Evolutionary conservation across 2,329 filamentous ascomycete genomes (phyloP), one percentile per base, ranked within the genome.

Genomic region (Aspergillus caelatus): DNA sequence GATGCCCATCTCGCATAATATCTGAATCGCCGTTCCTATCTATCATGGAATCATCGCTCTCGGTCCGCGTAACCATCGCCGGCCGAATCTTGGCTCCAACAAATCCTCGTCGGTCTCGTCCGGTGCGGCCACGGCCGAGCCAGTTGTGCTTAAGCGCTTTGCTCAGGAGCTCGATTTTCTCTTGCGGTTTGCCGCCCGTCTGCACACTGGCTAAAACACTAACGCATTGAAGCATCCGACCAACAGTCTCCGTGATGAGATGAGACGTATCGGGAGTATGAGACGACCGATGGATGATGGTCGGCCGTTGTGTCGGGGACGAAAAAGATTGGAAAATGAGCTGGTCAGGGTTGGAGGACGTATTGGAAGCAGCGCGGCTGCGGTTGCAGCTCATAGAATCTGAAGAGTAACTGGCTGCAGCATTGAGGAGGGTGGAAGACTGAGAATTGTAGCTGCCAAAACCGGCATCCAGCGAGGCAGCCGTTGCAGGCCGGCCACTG

Each of bases 111-210:
- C 95, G 83, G 77, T 98, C 96, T 67, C 95, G 84, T 0, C 95
- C 95, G 4, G 93, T 98, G 41, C 95, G 82, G 0, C 94, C 94
- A 54, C 95, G 84, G 0, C 94, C 94, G 1, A 99, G 85, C 95
- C 95, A 99, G 77, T 99, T 99, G 72, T 97, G 88, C 80, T 98
- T 99, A 65, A 99, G 82, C 70, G 95, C 89, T 74, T 92, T 90
- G 62, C 91, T 93, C 66, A 99, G 81, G 72, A 94, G 87, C 65
- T 94, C 91, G 72, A 98, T 91, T 78, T 90, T 92, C 62, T 85
- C 86, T 74, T 94, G 92, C 1, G 87, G 85, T 43, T 90, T 88
- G 67, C 96, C 92, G 11, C 86, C 86, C 0, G 84, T 88, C 72
- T 88, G 90, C 14, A 96, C 86, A 65, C 89, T 89, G 3, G 92